These are phyloP conservation scores for Alternaria metachromatica DNA, from an alignment of 2,329 filamentous ascomycete genomes.

Conservation along the genomic window DNA sequence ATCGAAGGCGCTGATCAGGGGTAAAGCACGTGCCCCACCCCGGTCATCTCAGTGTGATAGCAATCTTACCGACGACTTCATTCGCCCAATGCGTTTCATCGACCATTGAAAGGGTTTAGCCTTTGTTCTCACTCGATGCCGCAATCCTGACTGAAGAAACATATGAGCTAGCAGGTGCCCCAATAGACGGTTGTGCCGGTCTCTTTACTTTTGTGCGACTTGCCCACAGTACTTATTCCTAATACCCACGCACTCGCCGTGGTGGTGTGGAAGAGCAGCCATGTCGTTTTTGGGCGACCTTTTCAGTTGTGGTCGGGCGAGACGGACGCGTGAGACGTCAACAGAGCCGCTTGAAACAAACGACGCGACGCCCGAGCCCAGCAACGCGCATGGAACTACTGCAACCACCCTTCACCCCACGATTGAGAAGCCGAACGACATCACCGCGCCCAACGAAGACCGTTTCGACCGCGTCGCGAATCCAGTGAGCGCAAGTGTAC, in stretches of 20 bases:
- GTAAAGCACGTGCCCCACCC: constrained; percentile 5
- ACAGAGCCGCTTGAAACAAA: constrained; percentile 1
- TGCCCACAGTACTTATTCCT: constrained; percentile 2
- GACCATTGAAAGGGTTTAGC: constrained; percentile 5
- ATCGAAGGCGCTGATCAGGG: constrained; percentile 13
- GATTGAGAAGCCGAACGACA: neutral
- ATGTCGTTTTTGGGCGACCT: constrained; percentile 18
- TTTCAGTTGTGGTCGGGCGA: constrained; percentile 14
- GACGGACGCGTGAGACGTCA: constrained; percentile 9
- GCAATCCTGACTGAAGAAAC: constrained; percentile 1
- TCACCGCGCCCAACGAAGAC: neutral
- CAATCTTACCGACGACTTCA: constrained; percentile 5
- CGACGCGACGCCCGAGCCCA: constrained; percentile 3
- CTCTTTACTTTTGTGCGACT: constrained; percentile 5
- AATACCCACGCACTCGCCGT: constrained; percentile 3
- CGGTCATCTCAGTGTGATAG: neutral
- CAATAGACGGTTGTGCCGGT: neutral
- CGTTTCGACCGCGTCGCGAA: neutral
- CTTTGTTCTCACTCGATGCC: neutral
- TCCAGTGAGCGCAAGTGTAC: neutral
- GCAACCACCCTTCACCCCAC: neutral
- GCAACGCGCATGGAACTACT: constrained; percentile 4
- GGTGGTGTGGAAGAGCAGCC: constrained; percentile 9
- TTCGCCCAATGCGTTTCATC: constrained; percentile 13
- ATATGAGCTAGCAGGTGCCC: constrained; percentile 9